Base-by-base conservation (phyloP, 805 yeast species). In the Starmerella cellae region DNA sequence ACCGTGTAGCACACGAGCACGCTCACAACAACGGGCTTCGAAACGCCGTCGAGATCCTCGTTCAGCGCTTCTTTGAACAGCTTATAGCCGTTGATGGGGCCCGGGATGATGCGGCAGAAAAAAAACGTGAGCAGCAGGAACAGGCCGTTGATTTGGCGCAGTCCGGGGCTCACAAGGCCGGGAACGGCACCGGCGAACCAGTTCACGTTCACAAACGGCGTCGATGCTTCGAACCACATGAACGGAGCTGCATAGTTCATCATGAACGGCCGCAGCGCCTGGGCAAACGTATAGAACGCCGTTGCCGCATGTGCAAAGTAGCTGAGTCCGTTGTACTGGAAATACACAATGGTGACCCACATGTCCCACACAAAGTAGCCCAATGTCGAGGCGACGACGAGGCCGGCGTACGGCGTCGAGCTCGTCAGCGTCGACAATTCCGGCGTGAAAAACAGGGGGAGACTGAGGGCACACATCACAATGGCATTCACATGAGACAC, bases 311-410 rank as follows among this genome's bases (percentile, higher is more conserved):
- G 98, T 45, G 82, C 63, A 43, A 83, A 63, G 61, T 82, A 91
- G 35, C 87, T 84, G 14, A 73, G 40, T 0, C 98, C 97, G 61
- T 83, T 91, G 49, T 82, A 59, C 39, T 69, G 63, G 58, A 65
- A 75, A 63, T 81, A 69, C 39, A 61, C 62, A 8, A 76, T 5
- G 57, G 96, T 87, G 42, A 85, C 77, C 44, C 64, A 61, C 29
- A 79, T 47, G 61, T 91, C 98, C 98, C 98, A 91, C 19, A 83
- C 51, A 58, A 91, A 91, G 64, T 91, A 91, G 2, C 97, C 98
- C 9, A 69, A 57, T 9, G 93, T 77, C 43, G 79, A 55, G 1
- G 95, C 69, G 13, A 78, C 65, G 5, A 81, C 81, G 54, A 87
- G 68, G 0, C 83, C 84, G 1, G 77, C 77, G 56, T 74, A 81